Evolutionary conservation across 345 rosid genomes (phyloP), one percentile per base, ranked within the genome.

Genomic region (Eucalyptus erythrocorys): DNA sequence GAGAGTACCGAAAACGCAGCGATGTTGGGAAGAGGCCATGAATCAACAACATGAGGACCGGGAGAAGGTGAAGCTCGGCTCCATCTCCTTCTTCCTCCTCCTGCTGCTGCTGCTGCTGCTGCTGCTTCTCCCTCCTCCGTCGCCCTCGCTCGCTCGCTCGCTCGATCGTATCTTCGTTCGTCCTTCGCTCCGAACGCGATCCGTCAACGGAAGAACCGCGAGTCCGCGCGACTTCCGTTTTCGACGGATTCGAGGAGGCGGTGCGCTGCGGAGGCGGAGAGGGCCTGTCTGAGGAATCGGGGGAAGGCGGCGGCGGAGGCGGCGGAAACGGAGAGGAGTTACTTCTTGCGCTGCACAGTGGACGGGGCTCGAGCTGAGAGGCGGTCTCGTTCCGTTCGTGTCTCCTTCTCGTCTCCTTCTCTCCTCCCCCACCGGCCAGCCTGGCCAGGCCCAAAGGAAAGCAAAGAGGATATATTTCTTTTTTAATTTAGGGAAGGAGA

Each of bases 21-120:
- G 98, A 86, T 96, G 98, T 92, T 97, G 98, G 88, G 98, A 93
- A 89, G 99, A 88, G 88, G 99, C 99, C 99, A 97, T 96, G 93
- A 89, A 90, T 89, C 48, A n/a, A 53, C 87, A 87, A 89, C 85
- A 91, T 91, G 88, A 93, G 92, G 55, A 92, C 92, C 90, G 92
- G 94, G 90, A 92, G 96, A 93, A 94, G 94, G 91, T 87, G 93
- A 95, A 93, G 97, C 94, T 24, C 76, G 10, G 94, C 95, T 94
- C 89, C 99, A 93, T 91, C 97, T 92, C 96, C 94, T 93, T 91
- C 93, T 91, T 92, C 89, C 90, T 71, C 89, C 92, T 34, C 5
- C 26, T 32, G 3, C 12, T 3, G 5, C 22, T 53, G 24, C 26
- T 32, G 3, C 12, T 3, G 5, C 22, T 53, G 24, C 61, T 55